Evolutionary conservation across 441 rosid genomes (phyloP).

Genomic region (Monsonia emarginata): DNA sequence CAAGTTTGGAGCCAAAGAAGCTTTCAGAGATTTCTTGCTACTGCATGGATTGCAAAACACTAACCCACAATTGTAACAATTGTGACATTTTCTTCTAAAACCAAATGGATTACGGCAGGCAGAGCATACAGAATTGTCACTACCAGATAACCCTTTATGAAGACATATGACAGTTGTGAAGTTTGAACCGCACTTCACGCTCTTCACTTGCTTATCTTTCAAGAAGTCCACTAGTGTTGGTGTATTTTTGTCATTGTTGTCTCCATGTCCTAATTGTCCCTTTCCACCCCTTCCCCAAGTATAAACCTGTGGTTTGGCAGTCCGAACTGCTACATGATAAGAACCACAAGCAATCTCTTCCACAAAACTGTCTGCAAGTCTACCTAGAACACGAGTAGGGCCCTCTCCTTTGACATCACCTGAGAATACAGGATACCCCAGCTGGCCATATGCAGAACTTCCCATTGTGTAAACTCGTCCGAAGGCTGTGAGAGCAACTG

Average conservation of each 20-base stretch:
- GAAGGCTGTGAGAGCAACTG: constrained; percentile 76
- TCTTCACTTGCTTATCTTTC: constrained; percentile 92
- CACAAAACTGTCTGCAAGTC: constrained; percentile 65
- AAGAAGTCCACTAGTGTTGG: constrained; percentile 72
- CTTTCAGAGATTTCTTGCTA: constrained; percentile 71
- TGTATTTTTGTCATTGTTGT: constrained; percentile 67
- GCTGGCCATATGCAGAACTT: constrained; percentile 86
- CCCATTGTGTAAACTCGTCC: constrained; percentile 91
- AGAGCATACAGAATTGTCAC: constrained; percentile 93
- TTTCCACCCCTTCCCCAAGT: constrained; percentile 98
- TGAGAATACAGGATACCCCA: constrained; percentile 69
- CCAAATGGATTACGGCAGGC: constrained; percentile 83
- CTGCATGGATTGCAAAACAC: constrained; percentile 87
- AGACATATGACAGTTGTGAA: constrained; percentile 87
- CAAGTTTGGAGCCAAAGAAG: constrained; percentile 94
- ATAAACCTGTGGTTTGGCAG: constrained; percentile 80
- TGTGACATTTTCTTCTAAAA: constrained; percentile 88
- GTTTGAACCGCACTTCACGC: constrained; percentile 73
- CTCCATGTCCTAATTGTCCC: constrained; percentile 92
- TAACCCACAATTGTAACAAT: constrained; percentile 88
- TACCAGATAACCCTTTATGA: constrained; percentile 81
- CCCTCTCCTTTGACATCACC: constrained; percentile 54
- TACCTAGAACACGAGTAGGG: constrained; percentile 77
- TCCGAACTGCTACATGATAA: constrained; percentile 83
- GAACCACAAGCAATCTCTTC: constrained; percentile 94